Evolutionary conservation across 108 stramenopile species (phyloP), one percentile per base, ranked within the genome.

Genomic region (Chaetoceros tenuissimus): DNA sequence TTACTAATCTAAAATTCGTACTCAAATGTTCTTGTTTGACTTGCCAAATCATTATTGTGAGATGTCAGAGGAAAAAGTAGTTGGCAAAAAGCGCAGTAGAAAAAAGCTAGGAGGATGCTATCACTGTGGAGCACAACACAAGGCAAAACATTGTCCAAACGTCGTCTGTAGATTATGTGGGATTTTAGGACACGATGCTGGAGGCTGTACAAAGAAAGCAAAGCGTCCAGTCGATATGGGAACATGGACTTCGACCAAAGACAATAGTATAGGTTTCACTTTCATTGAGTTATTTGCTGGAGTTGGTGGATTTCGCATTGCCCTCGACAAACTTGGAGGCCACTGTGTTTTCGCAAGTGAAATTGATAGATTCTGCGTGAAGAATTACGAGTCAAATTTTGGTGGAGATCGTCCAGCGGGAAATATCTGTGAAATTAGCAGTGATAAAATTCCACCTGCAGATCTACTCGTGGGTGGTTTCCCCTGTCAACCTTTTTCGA

Each of bases 261-360:
- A 44, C 8, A 29, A 34, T 28, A 44, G 25, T 17, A 16, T 51
- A 51, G 31, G 31, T 20, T 85, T 85, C 48, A 74, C 77, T 2
- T 85, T 72, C 53, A 60, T 66, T 13, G 84, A 85, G 57, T 51
- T 85, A 40, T 85, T 85, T 71, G 77, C 71, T 3, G 84, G 84
- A 24, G 74, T 85, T 46, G 84, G 84, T 31, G 84, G 84, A 3
- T 85, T 85, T 57, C 75, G 84, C 17, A 55, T 85, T 27, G 84
- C 75, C 0, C 66, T 85, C 60, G 68, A 81, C 48, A 59, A 59
- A 43, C 66, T 85, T n/a, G 84, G 84, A 43, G 84, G 84, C 31
- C 56, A 59, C 52, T 81, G 80, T 59, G 66, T 81, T 2, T 81
- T 85, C 51, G 76, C 79, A 18, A 74, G 72, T 7, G 84, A 85